Percentiles rank a stretch among this genome's conserved stretches.
Evolutionary conservation across 1,139 yeast species (phyloP).

Genomic region (Kurtzmaniella quercitrusa): DNA sequence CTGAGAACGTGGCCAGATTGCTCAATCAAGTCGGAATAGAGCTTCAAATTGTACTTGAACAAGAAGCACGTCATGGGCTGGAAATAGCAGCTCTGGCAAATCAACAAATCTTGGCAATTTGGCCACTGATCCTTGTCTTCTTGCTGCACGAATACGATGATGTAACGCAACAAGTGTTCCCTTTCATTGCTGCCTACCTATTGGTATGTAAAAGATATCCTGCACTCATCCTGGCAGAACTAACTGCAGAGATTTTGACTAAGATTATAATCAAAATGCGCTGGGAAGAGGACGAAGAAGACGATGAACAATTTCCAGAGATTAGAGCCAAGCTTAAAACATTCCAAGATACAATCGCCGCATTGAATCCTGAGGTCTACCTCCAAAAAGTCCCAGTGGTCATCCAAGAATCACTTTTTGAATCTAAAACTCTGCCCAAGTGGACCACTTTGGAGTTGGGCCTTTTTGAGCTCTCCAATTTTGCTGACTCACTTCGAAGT

Average conservation of each 20-base stretch:
- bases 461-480: conserved; percentile 70
- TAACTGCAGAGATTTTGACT: conserved; percentile 60
- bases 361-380: conserved; percentile 69
- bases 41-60: conserved; percentile 59
- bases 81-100: conserved; percentile 41
- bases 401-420: conserved; percentile 57
- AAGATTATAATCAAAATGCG: conserved; percentile 76
- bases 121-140: conserved; percentile 72
- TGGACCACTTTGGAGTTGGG: conserved; percentile 91
- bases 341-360: conserved; percentile 83
- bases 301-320: conserved; percentile 74
- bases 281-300: conserved; percentile 66
- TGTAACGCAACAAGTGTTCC: conserved; percentile 76
- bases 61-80: conserved; percentile 22
- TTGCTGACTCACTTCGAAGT: conserved; percentile 76
- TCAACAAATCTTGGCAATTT: conserved; percentile 36
- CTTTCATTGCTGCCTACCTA: conserved; percentile 73
- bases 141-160: conserved; percentile 85
- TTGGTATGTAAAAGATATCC: conserved; percentile 61
- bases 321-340: conserved; percentile 67
- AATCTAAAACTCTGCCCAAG: conserved; percentile 22
- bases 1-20: conserved; percentile 73
- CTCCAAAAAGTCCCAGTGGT: conserved; percentile 65
- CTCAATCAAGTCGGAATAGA: conserved; percentile 76
- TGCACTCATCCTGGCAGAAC: conserved; percentile 33